A percentile compares a stretch with the other conserved stretches of the same genome.
phyloP scores from a whole-genome alignment of 495 filamentous ascomycete species.

The Daldinia grandis region DNA sequence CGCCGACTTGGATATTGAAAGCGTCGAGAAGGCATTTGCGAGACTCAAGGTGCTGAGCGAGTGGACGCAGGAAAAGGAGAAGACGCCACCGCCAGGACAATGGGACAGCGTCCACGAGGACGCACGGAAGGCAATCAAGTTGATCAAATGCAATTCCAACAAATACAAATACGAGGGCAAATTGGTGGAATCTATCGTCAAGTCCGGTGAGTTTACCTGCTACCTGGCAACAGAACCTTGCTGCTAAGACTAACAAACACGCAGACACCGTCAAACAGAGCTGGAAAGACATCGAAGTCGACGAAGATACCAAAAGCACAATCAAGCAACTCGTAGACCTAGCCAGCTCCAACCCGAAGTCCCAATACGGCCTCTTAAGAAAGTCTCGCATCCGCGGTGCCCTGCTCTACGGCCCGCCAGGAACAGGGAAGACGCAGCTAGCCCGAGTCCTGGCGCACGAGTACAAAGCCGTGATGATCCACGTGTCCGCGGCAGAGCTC shows the following conservation, averaged over 20 bases:
- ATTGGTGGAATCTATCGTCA: background rate
- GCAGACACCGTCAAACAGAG: conserved; percentile 2
- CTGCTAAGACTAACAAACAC: background rate
- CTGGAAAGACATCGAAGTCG: conserved; percentile 14
- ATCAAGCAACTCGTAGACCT: conserved; percentile 13
- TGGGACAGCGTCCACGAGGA: background rate
- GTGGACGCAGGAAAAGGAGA: background rate
- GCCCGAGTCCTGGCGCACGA: conserved; percentile 23
- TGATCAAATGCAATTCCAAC: background rate
- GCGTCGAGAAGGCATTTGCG: background rate
- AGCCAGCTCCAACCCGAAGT: conserved; percentile 4
- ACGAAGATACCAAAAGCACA: conserved; percentile 1
- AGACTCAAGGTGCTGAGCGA: background rate
- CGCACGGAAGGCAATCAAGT: background rate
- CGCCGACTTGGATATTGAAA: background rate
- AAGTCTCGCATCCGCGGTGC: conserved; percentile 44
- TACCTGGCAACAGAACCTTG: background rate
- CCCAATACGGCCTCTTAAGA: conserved; percentile 19
- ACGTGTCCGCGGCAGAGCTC: conserved; percentile 20
- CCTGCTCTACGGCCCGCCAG: conserved; percentile 33
- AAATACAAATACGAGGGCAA: background rate
- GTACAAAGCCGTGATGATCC: conserved; percentile 21
- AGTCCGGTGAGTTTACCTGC: background rate
- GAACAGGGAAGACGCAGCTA: conserved; percentile 34
- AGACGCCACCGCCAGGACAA: background rate